Base-by-base conservation (phyloP, 345 rosid genomes). In the Cardamine resedifolia region DNA sequence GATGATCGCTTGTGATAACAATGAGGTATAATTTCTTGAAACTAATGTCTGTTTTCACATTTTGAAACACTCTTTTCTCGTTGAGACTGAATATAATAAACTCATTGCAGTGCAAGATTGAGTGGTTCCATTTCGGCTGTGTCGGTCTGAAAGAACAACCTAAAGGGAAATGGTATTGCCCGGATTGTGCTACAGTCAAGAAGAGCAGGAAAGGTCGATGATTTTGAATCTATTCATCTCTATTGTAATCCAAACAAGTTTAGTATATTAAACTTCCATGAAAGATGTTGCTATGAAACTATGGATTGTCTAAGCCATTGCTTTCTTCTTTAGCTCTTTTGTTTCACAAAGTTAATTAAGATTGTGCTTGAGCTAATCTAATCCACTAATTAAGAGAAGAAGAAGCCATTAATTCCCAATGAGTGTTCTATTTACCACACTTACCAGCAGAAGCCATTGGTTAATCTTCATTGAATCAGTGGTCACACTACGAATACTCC, bases 71-170 rank as follows among this genome's bases (percentile, higher is more conserved):
- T 64, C 26, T 27, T 64, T 45, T 45, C 23, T 45, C 21, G 7
- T 7, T 34, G 18, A 10, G 48, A 30, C 47, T 57, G 72, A 24
- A 68, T 43, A 6, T 5, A 28, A 38, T 65, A 10, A 47, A 59
- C 15, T 47, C 48, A n/a, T 64, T 44, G 16, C 90, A 95, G 97
- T 91, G 99, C 87, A 90, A 86, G 83, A 91, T 95, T 78, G 99
- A 95, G 77, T 95, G 99, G 99, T 91, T 95, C 79, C 98, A 91
- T 78, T 95, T 91, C 36, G 96, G 94, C 0, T 95, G 99, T 23
- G 98, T 95, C 24, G 96, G 96, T 44, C 70, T 91, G 73, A 95
- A 87, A 62, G 96, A 90, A 75, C 88, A 87, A 51, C 96, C 96
- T 2, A 95, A 78, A 73, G 99, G 99, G 43, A 95, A 95, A 80